Evolutionary conservation across 495 filamentous ascomycete genomes (phyloP).

Genomic region (Recurvomyces mirabilis): DNA sequence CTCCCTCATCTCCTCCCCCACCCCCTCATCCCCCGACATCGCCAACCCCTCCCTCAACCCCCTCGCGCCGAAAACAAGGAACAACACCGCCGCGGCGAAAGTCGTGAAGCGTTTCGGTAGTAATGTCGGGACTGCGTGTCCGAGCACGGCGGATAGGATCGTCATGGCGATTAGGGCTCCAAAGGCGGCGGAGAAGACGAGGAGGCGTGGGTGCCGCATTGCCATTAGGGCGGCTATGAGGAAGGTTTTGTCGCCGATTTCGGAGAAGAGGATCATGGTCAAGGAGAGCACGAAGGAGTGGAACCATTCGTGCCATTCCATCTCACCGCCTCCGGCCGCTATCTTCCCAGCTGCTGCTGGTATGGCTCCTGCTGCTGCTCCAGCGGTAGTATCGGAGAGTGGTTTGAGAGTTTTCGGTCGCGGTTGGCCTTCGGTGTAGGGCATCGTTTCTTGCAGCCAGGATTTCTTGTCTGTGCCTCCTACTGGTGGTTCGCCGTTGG

Average conservation of each 20-base stretch:
- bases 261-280: conserved; percentile 95
- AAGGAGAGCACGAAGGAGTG: conserved; percentile 89
- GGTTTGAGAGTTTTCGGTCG: conserved; percentile 2
- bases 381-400: no score
- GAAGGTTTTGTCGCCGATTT: conserved; percentile 98
- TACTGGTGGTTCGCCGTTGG: conserved; percentile 7
- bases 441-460: conserved; percentile 48
- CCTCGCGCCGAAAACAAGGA: conserved; percentile 77
- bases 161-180: conserved; percentile 87
- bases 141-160: conserved; percentile 87
- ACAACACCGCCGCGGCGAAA: conserved; percentile 71
- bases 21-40: conserved; percentile 80
- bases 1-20: conserved; percentile 90
- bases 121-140: conserved; percentile 82
- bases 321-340: conserved; percentile 31
- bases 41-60: conserved; percentile 78
- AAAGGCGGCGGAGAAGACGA: conserved; percentile 93
- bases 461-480: not conserved
- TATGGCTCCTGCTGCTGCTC: no score
- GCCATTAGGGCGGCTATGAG: conserved; percentile 96
- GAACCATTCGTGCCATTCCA: conserved; percentile 63
- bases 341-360: conserved; percentile 10
- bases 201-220: conserved; percentile 88
- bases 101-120: conserved; percentile 82
- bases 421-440: conserved; percentile 25